Evolutionary conservation across 805 yeast species (phyloP).

Genomic region (Candida mattraensis): DNA sequence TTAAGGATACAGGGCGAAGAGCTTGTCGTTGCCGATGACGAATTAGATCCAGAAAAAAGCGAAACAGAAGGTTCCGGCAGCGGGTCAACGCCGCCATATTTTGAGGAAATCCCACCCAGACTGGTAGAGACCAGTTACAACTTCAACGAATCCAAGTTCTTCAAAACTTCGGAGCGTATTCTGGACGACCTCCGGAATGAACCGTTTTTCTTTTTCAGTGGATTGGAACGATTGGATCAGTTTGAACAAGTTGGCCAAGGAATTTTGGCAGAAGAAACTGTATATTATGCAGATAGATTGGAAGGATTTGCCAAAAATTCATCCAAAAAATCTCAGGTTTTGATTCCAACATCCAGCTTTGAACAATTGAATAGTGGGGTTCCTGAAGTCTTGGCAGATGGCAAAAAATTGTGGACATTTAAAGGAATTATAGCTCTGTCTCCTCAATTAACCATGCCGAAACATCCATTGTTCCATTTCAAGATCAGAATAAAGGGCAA

Average conservation of each 20-base stretch:
- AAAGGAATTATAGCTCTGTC: constrained; percentile 30
- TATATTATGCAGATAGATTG: constrained; percentile 37
- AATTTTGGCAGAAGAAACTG: constrained; percentile 29
- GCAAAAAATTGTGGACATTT: constrained; percentile 19
- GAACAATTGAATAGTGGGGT: constrained; percentile 20
- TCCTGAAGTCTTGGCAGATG: constrained; percentile 10
- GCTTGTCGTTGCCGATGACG: constrained; percentile 11
- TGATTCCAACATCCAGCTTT: constrained; percentile 37
- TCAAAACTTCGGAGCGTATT: constrained; percentile 68
- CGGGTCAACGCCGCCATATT: constrained; percentile 11
- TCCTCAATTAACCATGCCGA: constrained; percentile 15
- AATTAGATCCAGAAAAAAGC: constrained; percentile 1
- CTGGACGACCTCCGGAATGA: constrained; percentile 60
- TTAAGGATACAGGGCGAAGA: constrained; percentile 8
- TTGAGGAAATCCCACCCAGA: constrained; percentile 18
- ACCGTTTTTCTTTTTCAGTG: constrained; percentile 33
- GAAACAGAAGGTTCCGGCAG: neutral
- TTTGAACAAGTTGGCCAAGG: constrained; percentile 20
- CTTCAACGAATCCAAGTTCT: constrained; percentile 29
- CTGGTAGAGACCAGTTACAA: constrained; percentile 22
- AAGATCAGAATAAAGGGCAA: constrained; percentile 29
- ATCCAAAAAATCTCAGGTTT: constrained; percentile 24
- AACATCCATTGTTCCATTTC: constrained; percentile 28
- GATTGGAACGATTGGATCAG: constrained; percentile 11
- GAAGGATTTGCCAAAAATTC: constrained; percentile 19